These are phyloP conservation scores for Lactifluus volemus DNA, from an alignment of 768 basidiomycete genomes.

Conservation along the genomic window DNA sequence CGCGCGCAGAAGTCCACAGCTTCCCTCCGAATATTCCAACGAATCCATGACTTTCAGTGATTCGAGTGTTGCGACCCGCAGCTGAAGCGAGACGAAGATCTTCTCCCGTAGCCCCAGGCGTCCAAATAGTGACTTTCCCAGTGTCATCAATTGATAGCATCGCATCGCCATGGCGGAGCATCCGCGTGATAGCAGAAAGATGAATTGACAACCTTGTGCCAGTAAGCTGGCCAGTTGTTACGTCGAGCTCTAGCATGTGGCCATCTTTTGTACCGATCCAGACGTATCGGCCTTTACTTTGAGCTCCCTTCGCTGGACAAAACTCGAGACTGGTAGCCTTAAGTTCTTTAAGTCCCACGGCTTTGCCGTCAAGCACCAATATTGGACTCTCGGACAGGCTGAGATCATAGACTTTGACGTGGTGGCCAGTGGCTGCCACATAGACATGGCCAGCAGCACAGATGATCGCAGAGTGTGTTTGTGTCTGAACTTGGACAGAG, in stretches of 20 bases:
- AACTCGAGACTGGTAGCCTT: slow-evolving; percentile 77
- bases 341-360: slow-evolving; percentile 53
- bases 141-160: slow-evolving; percentile 82
- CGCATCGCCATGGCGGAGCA: slow-evolving; percentile 58
- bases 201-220: slow-evolving; percentile 58
- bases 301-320: slow-evolving; percentile 38
- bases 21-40: slow-evolving; percentile 62
- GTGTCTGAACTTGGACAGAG: slow-evolving; percentile 45
- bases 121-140: slow-evolving; percentile 76
- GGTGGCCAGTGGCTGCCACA: slow-evolving; percentile 49
- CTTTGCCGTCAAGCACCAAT: slow-evolving; percentile 50
- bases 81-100: slow-evolving; percentile 34
- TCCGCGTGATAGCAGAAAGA: slow-evolving; percentile 53
- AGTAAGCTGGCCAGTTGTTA: slow-evolving; percentile 46
- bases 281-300: slow-evolving; percentile 50
- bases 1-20: slow-evolving; percentile 73
- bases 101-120: slow-evolving; percentile 33
- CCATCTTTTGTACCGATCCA: slow-evolving; percentile 95
- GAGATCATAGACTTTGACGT: slow-evolving; percentile 58
- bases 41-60: slow-evolving; percentile 78
- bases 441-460: slow-evolving; percentile 49
- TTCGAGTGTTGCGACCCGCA: slow-evolving; percentile 50
- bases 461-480: slow-evolving; percentile 44
- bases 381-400: slow-evolving; percentile 37
- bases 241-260: slow-evolving; percentile 74